Base-by-base conservation (phyloP, 441 rosid species). In the Macaranga tanarius region DNA sequence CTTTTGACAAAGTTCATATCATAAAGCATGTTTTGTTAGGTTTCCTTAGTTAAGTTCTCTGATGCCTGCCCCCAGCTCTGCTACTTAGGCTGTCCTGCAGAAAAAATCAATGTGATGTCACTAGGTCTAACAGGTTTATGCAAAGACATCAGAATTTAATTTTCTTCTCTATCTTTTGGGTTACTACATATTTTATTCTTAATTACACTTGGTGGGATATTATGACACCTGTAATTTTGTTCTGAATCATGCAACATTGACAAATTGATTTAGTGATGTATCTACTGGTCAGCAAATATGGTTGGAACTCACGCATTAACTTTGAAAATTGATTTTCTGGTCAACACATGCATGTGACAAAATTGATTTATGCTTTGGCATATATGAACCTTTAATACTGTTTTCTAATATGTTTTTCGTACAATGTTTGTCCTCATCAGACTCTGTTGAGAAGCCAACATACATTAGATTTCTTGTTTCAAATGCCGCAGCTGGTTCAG, bases 401-500 rank as follows among this genome's bases (percentile, higher is more conserved):
- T 76, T n/a, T 42, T 10, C 65, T 72, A 47, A 38, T 48, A 20
- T 69, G 54, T 60, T 65, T 8, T 52, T 55, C 72, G 78, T 19
- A 10, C 7, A 52, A 52, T 52, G 9, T 62, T 25, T 42, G 17
- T 69, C 38, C 63, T 48, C 78, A 62, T 67, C 86, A 91, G 99
- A 93, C 71, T 77, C 86, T 75, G 66, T 74, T 22, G 99, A 95
- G 89, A 95, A 87, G 87, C 79, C 97, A 10, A 88, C 97, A 20
- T 88, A 90, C 73, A 66, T 88, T 69, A 86, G 95, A 84, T 93
- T 95, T 82, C 97, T 95, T 69, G 96, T 95, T 51, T 95, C 99
- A 73, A 95, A 95, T 86, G 90, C 98, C 28, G 92, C 97, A 10
- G 99, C 99, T 75, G 99, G 99, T 77, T 93, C 99, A 22, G 93